A percentile compares a stretch with the other conserved stretches of the same genome.
Conservation (phyloP, 805 yeast species). For the Metschnikowia anglica region DNA sequence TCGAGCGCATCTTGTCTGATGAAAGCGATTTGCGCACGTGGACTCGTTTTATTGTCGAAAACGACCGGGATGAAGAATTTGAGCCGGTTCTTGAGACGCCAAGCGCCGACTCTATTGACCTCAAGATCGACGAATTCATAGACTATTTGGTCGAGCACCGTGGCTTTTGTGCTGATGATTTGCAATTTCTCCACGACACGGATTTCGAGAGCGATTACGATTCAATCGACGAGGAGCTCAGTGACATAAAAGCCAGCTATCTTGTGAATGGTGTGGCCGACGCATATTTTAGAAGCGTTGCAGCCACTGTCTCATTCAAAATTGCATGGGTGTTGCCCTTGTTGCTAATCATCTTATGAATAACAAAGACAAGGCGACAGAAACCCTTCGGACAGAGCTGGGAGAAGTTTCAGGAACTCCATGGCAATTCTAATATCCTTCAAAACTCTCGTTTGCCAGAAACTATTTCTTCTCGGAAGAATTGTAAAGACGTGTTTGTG, state of each 20-base stretch:
- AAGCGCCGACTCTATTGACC: slow-evolving; percentile 14
- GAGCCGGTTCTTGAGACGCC: slow-evolving; percentile 7
- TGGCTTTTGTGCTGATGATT: slow-evolving; percentile 29
- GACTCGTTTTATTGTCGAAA: slow-evolving; percentile 25
- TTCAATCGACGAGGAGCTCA: slow-evolving; percentile 38
- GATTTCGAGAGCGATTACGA: slow-evolving; percentile 38
- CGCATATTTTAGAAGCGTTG: slow-evolving; percentile 1
- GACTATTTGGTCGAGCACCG: slow-evolving; percentile 29
- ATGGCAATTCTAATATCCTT: too few species aligned
- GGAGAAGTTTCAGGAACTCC: too few species aligned
- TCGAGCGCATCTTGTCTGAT: slow-evolving; percentile 26
- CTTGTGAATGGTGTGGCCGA: not conserved
- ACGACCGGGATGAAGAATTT: slow-evolving; percentile 16
- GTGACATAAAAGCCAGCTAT: slow-evolving; percentile 24
- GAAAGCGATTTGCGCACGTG: slow-evolving; percentile 28
- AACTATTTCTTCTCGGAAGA: too few species aligned
- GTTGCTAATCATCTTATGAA: not conserved
- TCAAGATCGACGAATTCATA: slow-evolving; percentile 33
- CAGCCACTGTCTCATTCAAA: not conserved
- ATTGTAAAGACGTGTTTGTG: too few species aligned
- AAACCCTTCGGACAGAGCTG: too few species aligned
- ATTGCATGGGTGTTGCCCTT: not conserved
- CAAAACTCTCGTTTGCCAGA: too few species aligned
- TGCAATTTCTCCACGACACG: slow-evolving; percentile 27
- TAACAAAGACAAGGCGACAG: too few species aligned